These are phyloP conservation scores for Vitellaria paradoxa DNA, from an alignment of 179 eudicot genomes.

Conservation along the genomic window DNA sequence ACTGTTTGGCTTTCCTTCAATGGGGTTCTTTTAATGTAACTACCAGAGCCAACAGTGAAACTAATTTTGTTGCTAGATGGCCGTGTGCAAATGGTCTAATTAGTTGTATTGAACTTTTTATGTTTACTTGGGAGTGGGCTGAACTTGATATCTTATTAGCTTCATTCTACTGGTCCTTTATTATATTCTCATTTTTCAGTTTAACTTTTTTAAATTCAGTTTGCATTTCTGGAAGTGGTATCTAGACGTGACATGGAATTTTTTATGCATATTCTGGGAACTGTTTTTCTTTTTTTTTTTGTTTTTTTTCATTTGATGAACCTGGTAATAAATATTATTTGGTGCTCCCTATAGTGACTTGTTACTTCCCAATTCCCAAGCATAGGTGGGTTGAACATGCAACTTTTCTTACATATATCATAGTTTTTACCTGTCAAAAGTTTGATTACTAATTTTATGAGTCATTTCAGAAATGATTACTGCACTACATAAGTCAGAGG, in stretches of 20 bases:
- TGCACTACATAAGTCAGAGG: slow-evolving; percentile 49
- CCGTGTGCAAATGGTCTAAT: background rate
- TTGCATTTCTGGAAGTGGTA: background rate
- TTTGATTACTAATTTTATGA: slow-evolving; percentile 1
- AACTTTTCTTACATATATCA: background rate
- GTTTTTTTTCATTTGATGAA: background rate
- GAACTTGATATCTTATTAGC: background rate
- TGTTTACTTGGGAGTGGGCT: background rate
- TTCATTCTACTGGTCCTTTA: background rate
- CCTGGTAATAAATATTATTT: background rate
- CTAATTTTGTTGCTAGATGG: background rate
- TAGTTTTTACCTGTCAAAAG: background rate
- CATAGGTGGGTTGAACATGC: slow-evolving; percentile 6
- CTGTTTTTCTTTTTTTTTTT: too few species aligned
- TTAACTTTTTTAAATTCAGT: background rate
- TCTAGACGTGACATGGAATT: background rate
- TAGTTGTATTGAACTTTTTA: background rate
- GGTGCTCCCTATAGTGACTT: background rate
- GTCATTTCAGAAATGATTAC: slow-evolving; percentile 52
- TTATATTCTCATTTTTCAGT: background rate
- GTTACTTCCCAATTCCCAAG: background rate
- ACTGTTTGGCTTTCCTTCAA: background rate
- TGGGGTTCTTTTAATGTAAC: background rate
- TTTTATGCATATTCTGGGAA: background rate
- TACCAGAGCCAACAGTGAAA: background rate